Conservation (phyloP, 2,329 filamentous ascomycete genomes). For the Xylaria sp. region DNA sequence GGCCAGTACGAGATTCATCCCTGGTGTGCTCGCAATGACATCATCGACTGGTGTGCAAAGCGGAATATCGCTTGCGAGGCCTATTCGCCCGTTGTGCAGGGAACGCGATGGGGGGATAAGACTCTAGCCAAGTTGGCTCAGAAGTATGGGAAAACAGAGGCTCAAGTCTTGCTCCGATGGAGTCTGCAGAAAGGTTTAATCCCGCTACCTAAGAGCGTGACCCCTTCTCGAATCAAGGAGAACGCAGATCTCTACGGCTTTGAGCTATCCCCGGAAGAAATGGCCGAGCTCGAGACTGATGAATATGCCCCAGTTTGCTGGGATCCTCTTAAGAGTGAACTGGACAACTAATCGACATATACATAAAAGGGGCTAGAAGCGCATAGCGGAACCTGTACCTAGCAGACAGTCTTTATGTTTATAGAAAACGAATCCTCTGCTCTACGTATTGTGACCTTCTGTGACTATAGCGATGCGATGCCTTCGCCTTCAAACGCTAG, state of each 20-base stretch:
- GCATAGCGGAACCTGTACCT: not conserved
- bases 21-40: constrained; percentile 83
- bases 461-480: not conserved
- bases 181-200: constrained; percentile 82
- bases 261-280: constrained; percentile 64
- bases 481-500: not conserved
- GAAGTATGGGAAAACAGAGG: constrained; percentile 78
- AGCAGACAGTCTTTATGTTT: not conserved
- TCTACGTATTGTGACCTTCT: not conserved
- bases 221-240: constrained; percentile 71
- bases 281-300: constrained; percentile 60
- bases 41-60: constrained; percentile 79
- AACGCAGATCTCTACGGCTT: constrained; percentile 70
- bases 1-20: constrained; percentile 93
- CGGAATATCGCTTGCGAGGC: constrained; percentile 72
- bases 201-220: constrained; percentile 80
- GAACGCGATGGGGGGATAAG: constrained; percentile 76
- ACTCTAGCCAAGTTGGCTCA: constrained; percentile 72
- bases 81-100: constrained; percentile 71
- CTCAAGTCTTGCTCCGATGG: constrained; percentile 84
- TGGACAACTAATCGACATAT: constrained; percentile 53
- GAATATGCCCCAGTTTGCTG: constrained; percentile 67
- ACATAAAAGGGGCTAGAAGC: not conserved
- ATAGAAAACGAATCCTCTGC: not conserved
- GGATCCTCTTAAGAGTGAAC: constrained; percentile 64